These are phyloP conservation scores for Pneumocystis carinii DNA, from an alignment of 1,139 yeast genomes.

Conservation along the genomic window DNA sequence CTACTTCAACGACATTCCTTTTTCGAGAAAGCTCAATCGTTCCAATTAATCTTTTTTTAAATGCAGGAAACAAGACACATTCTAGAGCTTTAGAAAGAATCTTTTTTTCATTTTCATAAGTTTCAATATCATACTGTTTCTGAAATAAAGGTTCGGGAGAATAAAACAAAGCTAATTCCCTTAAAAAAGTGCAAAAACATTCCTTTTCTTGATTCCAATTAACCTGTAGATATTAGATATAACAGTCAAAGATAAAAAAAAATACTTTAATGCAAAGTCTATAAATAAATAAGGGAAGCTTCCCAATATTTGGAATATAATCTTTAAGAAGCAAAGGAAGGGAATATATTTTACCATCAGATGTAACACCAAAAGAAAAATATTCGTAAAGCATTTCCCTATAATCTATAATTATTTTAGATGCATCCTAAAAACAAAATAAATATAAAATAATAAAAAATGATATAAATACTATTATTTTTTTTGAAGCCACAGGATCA, in stretches of 20 bases:
- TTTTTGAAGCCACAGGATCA: conserved; percentile 3
- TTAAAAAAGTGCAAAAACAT: conserved; percentile 51
- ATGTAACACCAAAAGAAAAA: conserved; percentile 39
- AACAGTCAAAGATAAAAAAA: not conserved
- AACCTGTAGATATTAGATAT: conserved; percentile 22
- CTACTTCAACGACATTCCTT: conserved; percentile 51
- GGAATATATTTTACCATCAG: conserved; percentile 29
- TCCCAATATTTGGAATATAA: conserved; percentile 45
- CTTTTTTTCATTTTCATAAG: conserved; percentile 15
- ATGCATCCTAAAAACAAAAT: conserved; percentile 14
- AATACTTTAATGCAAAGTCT: conserved; percentile 35
- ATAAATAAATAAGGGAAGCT: conserved; percentile 53
- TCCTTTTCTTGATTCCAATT: conserved; percentile 51
- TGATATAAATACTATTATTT: conserved; percentile 4
- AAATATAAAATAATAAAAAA: not conserved
- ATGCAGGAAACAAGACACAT: conserved; percentile 46
- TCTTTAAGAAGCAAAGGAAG: conserved; percentile 57
- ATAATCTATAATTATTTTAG: conserved; percentile 32
- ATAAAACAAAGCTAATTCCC: conserved; percentile 58
- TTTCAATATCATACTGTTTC: conserved; percentile 17
- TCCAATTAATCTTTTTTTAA: conserved; percentile 53
- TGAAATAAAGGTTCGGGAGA: conserved; percentile 42
- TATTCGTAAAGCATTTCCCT: conserved; percentile 70
- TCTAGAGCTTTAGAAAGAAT: conserved; percentile 33
- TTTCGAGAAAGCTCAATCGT: conserved; percentile 38